phyloP scores from a whole-genome alignment of 78 protist species.

The Capsaspora owczarzaki region DNA sequence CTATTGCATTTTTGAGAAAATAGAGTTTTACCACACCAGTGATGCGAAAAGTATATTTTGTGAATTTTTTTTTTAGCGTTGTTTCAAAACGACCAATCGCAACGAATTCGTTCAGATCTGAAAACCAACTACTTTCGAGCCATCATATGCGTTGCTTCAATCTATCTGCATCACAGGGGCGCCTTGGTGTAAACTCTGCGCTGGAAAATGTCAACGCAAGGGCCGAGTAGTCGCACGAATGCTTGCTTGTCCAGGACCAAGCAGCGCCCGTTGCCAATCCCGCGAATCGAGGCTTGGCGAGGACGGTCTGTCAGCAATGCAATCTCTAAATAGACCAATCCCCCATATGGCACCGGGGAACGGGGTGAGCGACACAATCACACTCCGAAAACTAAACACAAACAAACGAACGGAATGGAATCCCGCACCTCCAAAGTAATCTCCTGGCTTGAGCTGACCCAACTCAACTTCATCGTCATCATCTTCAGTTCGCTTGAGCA shows the following conservation, averaged over 20 bases:
- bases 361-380: neutral
- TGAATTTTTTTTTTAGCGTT: too few species aligned
- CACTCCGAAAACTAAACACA: neutral
- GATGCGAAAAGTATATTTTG: too few species aligned
- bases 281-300: constrained; percentile 73
- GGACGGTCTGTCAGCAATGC: constrained; percentile 61
- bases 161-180: too few species aligned
- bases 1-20: too few species aligned
- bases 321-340: constrained; percentile 31
- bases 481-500: neutral
- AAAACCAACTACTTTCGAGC: too few species aligned
- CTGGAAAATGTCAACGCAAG: constrained; percentile 53
- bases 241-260: constrained; percentile 61
- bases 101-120: too few species aligned
- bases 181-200: too few species aligned
- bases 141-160: too few species aligned
- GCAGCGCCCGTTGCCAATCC: constrained; percentile 39
- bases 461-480: constrained; percentile 10
- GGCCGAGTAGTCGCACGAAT: constrained; percentile 69
- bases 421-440: constrained; percentile 55
- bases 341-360: too few species aligned
- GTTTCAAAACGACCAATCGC: too few species aligned
- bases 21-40: too few species aligned
- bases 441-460: constrained; percentile 29
- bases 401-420: neutral